Evolutionary conservation across 2,329 filamentous ascomycete species (phyloP).

Genomic region (Microascus cirrosus): DNA sequence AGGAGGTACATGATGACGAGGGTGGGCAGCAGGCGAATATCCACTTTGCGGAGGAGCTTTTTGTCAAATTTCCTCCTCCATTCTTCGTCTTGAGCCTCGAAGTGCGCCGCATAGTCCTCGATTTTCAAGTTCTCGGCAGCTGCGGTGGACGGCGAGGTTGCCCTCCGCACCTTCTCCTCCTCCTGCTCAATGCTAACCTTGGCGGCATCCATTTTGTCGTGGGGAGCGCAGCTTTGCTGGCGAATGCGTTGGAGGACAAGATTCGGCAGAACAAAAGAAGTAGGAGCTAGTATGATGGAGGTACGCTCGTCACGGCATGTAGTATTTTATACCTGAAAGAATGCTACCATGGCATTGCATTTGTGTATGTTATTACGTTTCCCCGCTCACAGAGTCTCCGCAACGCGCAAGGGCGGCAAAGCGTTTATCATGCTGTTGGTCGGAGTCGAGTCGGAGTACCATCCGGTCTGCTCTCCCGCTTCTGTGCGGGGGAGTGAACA

Average conservation of each 20-base stretch:
- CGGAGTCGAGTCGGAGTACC: not conserved
- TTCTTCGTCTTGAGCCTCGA: slow-evolving; percentile 12
- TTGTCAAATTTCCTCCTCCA: slow-evolving; percentile 9
- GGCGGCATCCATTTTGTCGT: not conserved
- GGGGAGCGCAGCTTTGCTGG: not conserved
- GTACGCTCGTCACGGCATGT: not conserved
- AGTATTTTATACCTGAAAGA: not conserved
- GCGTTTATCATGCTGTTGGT: not conserved
- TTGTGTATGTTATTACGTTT: not conserved
- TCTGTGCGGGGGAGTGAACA: not conserved
- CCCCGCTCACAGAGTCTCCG: not conserved
- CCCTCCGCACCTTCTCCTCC: not conserved
- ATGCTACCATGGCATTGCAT: not conserved
- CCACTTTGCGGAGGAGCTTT: slow-evolving; percentile 18
- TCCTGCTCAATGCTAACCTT: not conserved
- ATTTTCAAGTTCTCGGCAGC: not conserved
- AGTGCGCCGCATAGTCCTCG: not conserved
- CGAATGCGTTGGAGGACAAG: not conserved
- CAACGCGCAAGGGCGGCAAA: not conserved
- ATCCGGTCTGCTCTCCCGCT: not conserved
- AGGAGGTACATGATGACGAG: slow-evolving; percentile 24
- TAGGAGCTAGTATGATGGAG: not conserved
- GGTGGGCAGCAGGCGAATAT: slow-evolving; percentile 17
- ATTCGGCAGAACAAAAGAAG: not conserved
- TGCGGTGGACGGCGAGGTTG: not conserved